Conservation (phyloP, 2,329 filamentous ascomycete species). For the Ceratocystis papillata region DNA sequence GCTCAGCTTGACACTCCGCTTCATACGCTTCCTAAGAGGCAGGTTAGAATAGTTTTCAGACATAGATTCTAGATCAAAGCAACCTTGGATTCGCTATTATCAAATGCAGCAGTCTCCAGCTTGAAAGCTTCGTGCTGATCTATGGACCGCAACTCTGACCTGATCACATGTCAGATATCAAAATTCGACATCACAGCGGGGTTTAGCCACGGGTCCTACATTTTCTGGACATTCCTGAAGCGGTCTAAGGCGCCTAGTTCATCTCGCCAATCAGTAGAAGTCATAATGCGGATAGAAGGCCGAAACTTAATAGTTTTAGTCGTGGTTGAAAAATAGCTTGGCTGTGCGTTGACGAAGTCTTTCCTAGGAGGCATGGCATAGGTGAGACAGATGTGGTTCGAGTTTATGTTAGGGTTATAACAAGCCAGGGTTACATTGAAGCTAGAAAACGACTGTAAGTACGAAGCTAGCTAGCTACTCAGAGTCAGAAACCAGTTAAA, state of each 20-base stretch:
- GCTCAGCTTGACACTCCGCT: conserved; percentile 32
- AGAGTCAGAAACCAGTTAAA: too few species aligned
- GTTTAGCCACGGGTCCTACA: conserved; percentile 24
- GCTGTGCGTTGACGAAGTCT: background rate
- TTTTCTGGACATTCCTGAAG: conserved; percentile 19
- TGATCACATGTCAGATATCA: conserved; percentile 19
- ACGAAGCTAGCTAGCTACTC: too few species aligned
- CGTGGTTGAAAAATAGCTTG: background rate
- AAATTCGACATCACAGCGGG: conserved; percentile 15
- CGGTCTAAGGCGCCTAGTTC: conserved; percentile 19
- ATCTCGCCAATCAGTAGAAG: conserved; percentile 14
- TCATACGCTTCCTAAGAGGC: conserved; percentile 48
- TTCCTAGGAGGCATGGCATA: background rate
- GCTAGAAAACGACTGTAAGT: conserved; percentile 1
- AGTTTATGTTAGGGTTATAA: background rate
- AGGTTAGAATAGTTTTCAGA: conserved; percentile 25
- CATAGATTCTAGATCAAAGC: background rate
- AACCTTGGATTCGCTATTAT: conserved; percentile 9
- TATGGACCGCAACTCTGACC: conserved; percentile 24
- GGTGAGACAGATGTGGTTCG: background rate
- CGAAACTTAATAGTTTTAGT: background rate
- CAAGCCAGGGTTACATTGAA: background rate
- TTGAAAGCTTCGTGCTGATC: conserved; percentile 44
- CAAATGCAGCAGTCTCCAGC: conserved; percentile 55
- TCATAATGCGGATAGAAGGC: background rate